phyloP scores from a whole-genome alignment of 805 yeast species.

The Saturnispora ahearnii region DNA sequence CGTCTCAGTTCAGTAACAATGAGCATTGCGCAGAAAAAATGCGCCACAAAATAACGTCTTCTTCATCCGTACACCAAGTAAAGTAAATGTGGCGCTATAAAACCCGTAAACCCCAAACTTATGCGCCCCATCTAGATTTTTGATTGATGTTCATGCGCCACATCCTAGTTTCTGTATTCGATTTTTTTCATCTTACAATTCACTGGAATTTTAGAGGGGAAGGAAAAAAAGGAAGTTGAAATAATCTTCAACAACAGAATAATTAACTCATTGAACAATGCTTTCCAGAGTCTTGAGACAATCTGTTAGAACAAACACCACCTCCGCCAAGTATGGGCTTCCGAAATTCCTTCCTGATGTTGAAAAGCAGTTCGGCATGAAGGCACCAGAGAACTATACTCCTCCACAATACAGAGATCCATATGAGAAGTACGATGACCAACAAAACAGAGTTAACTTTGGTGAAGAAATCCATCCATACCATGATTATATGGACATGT shows the following conservation, averaged over 20 bases:
- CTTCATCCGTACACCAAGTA: neutral
- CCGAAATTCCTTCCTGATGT: conserved; percentile 27
- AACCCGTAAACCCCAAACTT: neutral
- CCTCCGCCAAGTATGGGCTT: conserved; percentile 15
- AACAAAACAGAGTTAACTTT: conserved; percentile 69
- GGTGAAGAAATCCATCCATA: conserved; percentile 64
- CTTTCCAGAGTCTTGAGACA: conserved; percentile 3
- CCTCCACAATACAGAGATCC: conserved; percentile 56
- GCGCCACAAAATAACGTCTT: neutral
- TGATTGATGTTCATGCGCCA: neutral
- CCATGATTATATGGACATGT: conserved; percentile 68
- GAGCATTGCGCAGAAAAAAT: neutral
- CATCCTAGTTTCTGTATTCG: neutral
- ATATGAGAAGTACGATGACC: conserved; percentile 66
- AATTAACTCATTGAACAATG: neutral
- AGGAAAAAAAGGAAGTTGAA: neutral
- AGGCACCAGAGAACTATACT: conserved; percentile 48
- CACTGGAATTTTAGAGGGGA: neutral
- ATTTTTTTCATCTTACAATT: neutral
- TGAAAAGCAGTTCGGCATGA: conserved; percentile 38
- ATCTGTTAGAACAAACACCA: conserved; percentile 11
- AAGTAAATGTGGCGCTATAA: neutral
- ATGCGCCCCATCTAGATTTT: neutral
- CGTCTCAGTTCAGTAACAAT: neutral
- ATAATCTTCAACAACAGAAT: neutral